Evolutionary conservation across 2,329 filamentous ascomycete species (phyloP).

Genomic region (Scorias spongiosa): DNA sequence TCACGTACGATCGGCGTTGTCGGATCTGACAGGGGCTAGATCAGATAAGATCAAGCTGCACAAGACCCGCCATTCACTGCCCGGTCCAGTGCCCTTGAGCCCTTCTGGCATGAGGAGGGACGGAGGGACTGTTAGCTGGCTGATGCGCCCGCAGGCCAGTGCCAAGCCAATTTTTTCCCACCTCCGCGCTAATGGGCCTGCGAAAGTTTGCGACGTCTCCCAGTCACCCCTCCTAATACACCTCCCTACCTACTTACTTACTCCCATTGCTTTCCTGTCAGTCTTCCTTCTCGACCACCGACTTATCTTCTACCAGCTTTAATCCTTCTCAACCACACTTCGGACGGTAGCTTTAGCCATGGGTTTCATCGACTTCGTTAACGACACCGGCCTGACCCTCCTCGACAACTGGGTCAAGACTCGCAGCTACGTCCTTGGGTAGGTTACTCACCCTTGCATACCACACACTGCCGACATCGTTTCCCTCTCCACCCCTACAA

Average conservation of each 20-base stretch:
- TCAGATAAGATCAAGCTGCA: too few relatives aligned
- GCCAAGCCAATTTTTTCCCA: neutral
- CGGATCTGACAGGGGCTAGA: too few relatives aligned
- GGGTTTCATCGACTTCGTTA: constrained; percentile 55
- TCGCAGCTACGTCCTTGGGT: constrained; percentile 73
- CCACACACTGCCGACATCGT: neutral
- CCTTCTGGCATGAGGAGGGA: too few relatives aligned
- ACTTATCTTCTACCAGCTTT: constrained; percentile 31
- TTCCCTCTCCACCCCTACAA: constrained; percentile 9
- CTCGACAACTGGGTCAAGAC: constrained; percentile 61
- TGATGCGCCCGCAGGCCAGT: too few relatives aligned
- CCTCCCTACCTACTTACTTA: constrained; percentile 13
- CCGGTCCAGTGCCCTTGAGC: too few relatives aligned
- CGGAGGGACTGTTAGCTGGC: too few relatives aligned
- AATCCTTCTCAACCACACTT: too few relatives aligned
- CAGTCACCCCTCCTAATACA: neutral
- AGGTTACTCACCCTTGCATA: constrained; percentile 29
- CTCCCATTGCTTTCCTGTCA: constrained; percentile 3
- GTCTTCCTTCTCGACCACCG: constrained; percentile 35
- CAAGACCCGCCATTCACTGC: too few relatives aligned
- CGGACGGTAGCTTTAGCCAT: constrained; percentile 28
- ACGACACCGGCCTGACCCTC: constrained; percentile 49
- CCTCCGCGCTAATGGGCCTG: neutral
- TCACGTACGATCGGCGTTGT: too few relatives aligned
- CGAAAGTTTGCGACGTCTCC: neutral